Evolutionary conservation across 2,329 filamentous ascomycete genomes (phyloP).

Genomic region (Colletotrichum sidae): DNA sequence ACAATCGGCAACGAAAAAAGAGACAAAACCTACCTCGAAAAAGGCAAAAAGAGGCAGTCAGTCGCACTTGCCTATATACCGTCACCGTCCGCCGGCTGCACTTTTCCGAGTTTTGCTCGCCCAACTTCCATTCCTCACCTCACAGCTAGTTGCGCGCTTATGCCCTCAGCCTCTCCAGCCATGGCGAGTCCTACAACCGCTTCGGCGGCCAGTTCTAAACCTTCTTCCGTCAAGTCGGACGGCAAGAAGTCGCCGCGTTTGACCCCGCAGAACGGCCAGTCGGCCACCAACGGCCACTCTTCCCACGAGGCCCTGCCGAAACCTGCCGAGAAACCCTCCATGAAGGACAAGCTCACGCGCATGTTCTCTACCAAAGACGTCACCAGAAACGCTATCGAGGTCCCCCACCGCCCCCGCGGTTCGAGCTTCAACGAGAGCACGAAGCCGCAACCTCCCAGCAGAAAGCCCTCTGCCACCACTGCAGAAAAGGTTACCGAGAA

Average conservation of each 20-base stretch:
- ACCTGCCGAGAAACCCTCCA: slow-evolving; percentile 66
- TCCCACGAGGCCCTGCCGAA: slow-evolving; percentile 47
- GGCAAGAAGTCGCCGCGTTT: slow-evolving; percentile 52
- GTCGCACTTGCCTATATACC: slow-evolving; percentile 34
- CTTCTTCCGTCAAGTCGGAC: slow-evolving; percentile 61
- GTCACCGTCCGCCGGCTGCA: slow-evolving; percentile 5
- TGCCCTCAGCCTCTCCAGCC: slow-evolving; percentile 33
- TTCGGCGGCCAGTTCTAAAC: slow-evolving; percentile 59
- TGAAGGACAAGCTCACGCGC: slow-evolving; percentile 73
- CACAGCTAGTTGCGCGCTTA: slow-evolving; percentile 14
- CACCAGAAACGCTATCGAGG: slow-evolving; percentile 49
- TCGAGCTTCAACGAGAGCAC: slow-evolving; percentile 47
- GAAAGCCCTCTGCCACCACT: slow-evolving; percentile 43
- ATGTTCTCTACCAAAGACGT: slow-evolving; percentile 73
- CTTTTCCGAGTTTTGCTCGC: slow-evolving; percentile 5
- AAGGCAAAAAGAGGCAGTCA: slow-evolving; percentile 12
- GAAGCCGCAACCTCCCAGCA: slow-evolving; percentile 54
- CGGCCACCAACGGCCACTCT: slow-evolving; percentile 39
- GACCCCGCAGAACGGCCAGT: slow-evolving; percentile 52
- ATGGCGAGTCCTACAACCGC: slow-evolving; percentile 36
- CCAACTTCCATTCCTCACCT: slow-evolving; percentile 4
- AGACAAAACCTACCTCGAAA: slow-evolving; percentile 5
- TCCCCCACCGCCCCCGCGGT: slow-evolving; percentile 48
- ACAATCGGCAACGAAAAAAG: slow-evolving; percentile 13
- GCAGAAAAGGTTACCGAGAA: slow-evolving; percentile 44